Base-by-base conservation (phyloP, 352 stramenopile species). In the Globisporangium cederbergense region DNA sequence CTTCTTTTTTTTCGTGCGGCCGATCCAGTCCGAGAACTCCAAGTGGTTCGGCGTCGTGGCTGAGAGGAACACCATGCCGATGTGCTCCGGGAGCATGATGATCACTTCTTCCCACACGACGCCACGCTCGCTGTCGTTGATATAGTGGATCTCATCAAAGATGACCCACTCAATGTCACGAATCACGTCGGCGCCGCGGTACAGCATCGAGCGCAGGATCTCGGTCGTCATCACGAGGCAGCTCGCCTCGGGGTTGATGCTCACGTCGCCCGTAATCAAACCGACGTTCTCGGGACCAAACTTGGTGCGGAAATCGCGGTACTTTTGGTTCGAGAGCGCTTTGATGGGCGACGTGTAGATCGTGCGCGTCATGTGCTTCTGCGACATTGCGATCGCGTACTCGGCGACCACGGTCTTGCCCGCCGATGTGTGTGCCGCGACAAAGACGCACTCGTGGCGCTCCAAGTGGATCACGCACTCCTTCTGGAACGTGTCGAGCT, bases 271-370 rank as follows among this genome's bases (percentile, higher is more conserved):
- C 8, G 97, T 99, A 71, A 99, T 98, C 8, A 99, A 68, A 3
- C 97, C 97, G 36, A 99, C 96, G 74, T 98, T 93, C 28, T 98
- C 89, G 2, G 81, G 71, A 1, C 90, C 93, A 72, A 98, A 98
- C 61, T 96, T 94, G 32, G 86, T 79, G 40, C 91, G 93, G 69
- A 99, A 99, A 68, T 99, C 97, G 42, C 97, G 86, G 77, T 99
- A 99, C 81, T 99, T 99, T 75, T 99, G 97, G 74, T 99, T 99
- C 18, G 86, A 98, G 40, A 99, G 75, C 42, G 97, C 97, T 72
- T 99, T 99, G 68, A 99, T 99, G 0, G 97, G 97, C 40, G 92
- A 98, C 25, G 97, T 99, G 79, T 99, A 99, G 60, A 99, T 97
- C 36, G 86, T 96, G 46, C 96, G 81, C 28, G 81, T 92, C 76